Evolutionary conservation across 2,329 filamentous ascomycete genomes (phyloP).

Genomic region (Colletotrichum lini): DNA sequence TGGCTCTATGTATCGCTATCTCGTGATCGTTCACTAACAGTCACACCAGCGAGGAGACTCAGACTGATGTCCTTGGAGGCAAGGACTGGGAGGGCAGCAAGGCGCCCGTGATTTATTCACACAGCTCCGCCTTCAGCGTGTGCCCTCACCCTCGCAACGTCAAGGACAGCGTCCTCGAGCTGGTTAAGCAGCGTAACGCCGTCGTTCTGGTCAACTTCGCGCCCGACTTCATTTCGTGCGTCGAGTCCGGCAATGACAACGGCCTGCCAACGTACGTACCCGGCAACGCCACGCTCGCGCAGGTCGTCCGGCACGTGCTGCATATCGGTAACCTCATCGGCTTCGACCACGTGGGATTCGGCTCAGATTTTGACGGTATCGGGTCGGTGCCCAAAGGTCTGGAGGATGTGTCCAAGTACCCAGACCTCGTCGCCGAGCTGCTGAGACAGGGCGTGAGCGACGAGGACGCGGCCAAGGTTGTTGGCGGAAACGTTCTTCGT

Average conservation of each 20-base stretch:
- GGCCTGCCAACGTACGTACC: slow-evolving; percentile 79
- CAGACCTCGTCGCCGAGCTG: slow-evolving; percentile 82
- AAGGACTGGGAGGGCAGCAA: slow-evolving; percentile 78
- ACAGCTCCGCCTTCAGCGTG: slow-evolving; percentile 84
- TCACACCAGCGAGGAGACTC: slow-evolving; percentile 78
- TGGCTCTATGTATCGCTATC: slow-evolving; percentile 3
- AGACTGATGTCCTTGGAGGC: slow-evolving; percentile 84
- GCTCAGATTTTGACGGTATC: slow-evolving; percentile 92
- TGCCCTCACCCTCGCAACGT: slow-evolving; percentile 94
- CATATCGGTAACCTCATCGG: slow-evolving; percentile 88
- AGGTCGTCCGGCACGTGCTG: slow-evolving; percentile 84
- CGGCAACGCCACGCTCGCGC: slow-evolving; percentile 79
- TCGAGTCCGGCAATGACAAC: slow-evolving; percentile 68
- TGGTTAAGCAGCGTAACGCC: slow-evolving; percentile 81
- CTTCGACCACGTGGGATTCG: slow-evolving; percentile 89
- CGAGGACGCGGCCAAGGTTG: slow-evolving; percentile 79
- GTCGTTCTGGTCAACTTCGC: slow-evolving; percentile 94
- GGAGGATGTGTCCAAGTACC: slow-evolving; percentile 89
- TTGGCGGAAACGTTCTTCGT: slow-evolving; percentile 84
- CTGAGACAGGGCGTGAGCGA: slow-evolving; percentile 82
- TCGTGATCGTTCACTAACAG: slow-evolving; percentile 18
- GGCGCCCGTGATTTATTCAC: slow-evolving; percentile 90
- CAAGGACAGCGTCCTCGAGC: slow-evolving; percentile 83
- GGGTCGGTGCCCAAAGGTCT: slow-evolving; percentile 76
- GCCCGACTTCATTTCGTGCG: slow-evolving; percentile 86